These are phyloP conservation scores for Tuctoria greenei DNA, from an alignment of 176 grass and related monocot genomes.

Conservation along the genomic window DNA sequence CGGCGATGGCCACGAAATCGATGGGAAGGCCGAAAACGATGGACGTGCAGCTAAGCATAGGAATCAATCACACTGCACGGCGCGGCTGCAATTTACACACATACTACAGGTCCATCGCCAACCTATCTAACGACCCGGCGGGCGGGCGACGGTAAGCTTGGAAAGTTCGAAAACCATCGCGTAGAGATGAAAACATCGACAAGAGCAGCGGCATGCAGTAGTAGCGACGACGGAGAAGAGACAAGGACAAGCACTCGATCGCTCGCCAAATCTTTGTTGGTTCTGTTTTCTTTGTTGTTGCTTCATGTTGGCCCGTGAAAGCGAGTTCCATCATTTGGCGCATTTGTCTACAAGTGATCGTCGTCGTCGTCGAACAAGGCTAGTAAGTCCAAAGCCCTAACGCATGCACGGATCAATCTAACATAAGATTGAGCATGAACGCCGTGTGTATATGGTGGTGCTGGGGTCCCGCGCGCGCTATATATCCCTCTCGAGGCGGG, in stretches of 20 bases:
- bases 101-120: not conserved
- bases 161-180: not conserved
- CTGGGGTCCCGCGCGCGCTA: not conserved
- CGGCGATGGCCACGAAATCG: not conserved
- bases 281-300: slow-evolving; percentile 5
- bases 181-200: not conserved
- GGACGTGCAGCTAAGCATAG: not conserved
- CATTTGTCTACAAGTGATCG: not conserved
- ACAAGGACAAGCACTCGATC: slow-evolving; percentile 34
- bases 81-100: no score
- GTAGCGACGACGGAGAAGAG: not conserved
- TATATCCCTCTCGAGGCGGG: slow-evolving; percentile 20
- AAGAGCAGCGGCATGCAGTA: not conserved
- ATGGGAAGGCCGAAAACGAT: slow-evolving; percentile 3
- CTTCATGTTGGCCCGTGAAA: slow-evolving; percentile 16
- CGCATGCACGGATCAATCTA: no score
- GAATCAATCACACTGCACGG: not conserved
- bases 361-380: no score
- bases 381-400: not conserved
- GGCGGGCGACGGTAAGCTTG: not conserved
- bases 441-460: not conserved
- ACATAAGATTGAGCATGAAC: not conserved
- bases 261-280: slow-evolving; percentile 1
- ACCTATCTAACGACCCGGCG: not conserved
- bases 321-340: not conserved